Conservation (phyloP, 768 basidiomycete species). For the Suillus americanus region DNA sequence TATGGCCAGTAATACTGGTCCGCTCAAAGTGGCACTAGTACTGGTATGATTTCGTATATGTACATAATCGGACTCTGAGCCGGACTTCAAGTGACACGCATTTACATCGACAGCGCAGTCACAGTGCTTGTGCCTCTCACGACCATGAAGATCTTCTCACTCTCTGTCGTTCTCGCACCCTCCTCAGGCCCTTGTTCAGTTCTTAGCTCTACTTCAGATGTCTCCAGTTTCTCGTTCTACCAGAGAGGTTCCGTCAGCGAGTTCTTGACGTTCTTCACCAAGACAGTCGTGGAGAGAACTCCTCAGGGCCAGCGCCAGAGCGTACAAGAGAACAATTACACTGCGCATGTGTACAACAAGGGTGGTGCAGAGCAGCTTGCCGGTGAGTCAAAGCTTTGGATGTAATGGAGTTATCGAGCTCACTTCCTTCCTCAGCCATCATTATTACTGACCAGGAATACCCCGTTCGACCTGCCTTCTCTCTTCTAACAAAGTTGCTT, state of each 20-base stretch:
- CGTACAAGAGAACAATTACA: constrained; percentile 91
- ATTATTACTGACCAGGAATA: constrained; percentile 96
- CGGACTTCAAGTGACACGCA: not conserved
- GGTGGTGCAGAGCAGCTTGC: constrained; percentile 84
- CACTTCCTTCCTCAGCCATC: constrained; percentile 54
- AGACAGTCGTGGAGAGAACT: constrained; percentile 90
- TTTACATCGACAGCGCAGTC: not conserved
- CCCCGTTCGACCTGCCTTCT: constrained; percentile 95
- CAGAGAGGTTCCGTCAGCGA: constrained; percentile 85
- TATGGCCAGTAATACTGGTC: not conserved
- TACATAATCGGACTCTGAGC: constrained; percentile 2
- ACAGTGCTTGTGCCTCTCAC: not conserved
- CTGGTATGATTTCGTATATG: not conserved
- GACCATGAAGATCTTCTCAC: constrained; percentile 84
- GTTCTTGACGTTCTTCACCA: constrained; percentile 92
- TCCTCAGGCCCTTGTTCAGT: constrained; percentile 60
- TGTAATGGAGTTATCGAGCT: constrained; percentile 3
- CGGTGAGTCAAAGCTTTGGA: constrained; percentile 46
- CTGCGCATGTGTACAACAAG: constrained; percentile 90
- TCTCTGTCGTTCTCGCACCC: constrained; percentile 72
- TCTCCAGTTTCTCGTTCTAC: constrained; percentile 93
- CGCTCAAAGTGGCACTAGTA: not conserved
- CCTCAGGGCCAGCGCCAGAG: constrained; percentile 87
- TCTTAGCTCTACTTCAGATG: constrained; percentile 71
- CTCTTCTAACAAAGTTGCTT: constrained; percentile 86